Evolutionary conservation across 352 stramenopile genomes (phyloP), one percentile per base, ranked within the genome.

Genomic region (Pythium brassicae): DNA sequence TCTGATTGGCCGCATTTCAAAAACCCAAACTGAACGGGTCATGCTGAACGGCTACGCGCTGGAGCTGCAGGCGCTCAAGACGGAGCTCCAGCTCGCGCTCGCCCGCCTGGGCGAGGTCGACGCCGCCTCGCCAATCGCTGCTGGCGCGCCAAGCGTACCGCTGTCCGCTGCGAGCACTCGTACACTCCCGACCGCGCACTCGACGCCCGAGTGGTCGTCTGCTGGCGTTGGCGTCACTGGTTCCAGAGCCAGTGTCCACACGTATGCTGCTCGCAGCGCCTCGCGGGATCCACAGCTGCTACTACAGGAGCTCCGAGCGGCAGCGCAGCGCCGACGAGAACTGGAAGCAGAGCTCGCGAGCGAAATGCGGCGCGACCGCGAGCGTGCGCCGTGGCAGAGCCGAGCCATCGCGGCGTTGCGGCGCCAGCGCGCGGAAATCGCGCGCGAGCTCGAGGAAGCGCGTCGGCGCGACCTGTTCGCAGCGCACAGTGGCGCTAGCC

Each of bases 11-110:
- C n/a, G 46, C 46, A n/a, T 54, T 54, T 54, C n/a, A 54, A 43
- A 37, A 39, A 25, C 27, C 9, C 14, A 5, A 34, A 15, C 44
- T 23, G 27, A 27, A 27, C 15, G n/a, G n/a, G n/a, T n/a, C 27
- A 46, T 65, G 59, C 46, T 65, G 46, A 42, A 32, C 37, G 39
- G 48, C 15, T 82, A 74, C 54, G 58, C 62, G 53, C 55, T 71
- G 27, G 78, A 89, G 62, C 66, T 89, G 50, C 70, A 76, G 15
- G 76, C 67, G 62, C 78, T 89, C 53, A 86, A 83, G 62, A 29
- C 58, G n/a, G 74, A 87, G 62, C 64, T 89, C 35, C 76, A 81
- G 44, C 63, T 57, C 62, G 73, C 78, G 29, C 56, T 89, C 27
- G 64, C 65, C 37, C 67, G 70, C 10, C 50, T 86, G 19, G 56